phyloP scores from a whole-genome alignment of 1,284 basidiomycete species.

The Cutaneotrichosporon sp. region DNA sequence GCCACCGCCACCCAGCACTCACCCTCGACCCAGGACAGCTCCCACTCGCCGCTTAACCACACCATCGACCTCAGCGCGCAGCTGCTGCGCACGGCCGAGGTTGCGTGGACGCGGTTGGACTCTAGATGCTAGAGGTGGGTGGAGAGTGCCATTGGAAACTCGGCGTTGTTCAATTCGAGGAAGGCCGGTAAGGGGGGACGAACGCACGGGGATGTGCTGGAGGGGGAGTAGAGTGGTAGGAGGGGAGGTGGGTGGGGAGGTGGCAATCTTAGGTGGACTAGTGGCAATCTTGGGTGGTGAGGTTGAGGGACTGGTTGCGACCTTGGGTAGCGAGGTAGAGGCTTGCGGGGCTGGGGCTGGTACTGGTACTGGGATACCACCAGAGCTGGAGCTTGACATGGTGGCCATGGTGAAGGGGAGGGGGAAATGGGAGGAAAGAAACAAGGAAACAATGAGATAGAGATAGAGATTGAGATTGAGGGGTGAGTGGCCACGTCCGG shows the following conservation, averaged over 20 bases:
- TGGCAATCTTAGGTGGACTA: neutral
- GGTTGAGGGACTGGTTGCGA: neutral
- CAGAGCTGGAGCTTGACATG: neutral
- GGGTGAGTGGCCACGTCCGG: slow-evolving; percentile 1
- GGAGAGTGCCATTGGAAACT: neutral
- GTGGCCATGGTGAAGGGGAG: neutral
- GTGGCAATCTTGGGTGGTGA: neutral
- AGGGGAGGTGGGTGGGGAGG: neutral
- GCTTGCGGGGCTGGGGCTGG: neutral
- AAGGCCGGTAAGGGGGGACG: slow-evolving; percentile 15
- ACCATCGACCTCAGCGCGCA: slow-evolving; percentile 44
- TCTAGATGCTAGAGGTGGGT: neutral
- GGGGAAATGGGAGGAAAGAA: neutral
- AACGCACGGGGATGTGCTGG: slow-evolving; percentile 18
- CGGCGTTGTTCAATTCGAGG: neutral
- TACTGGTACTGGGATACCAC: neutral
- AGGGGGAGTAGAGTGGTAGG: neutral
- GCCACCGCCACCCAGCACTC: slow-evolving; percentile 21
- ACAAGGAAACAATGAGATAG: neutral
- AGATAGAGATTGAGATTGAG: neutral
- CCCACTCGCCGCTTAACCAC: slow-evolving; percentile 85
- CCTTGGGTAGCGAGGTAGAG: neutral
- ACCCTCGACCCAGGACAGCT: slow-evolving; percentile 77
- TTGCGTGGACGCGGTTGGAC: slow-evolving; percentile 12
- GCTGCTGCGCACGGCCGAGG: slow-evolving; percentile 40